Percentiles rank a stretch among this genome's conserved stretches.
Evolutionary conservation across 2,329 filamentous ascomycete genomes (phyloP).

Genomic region (Trichoderma sp.): DNA sequence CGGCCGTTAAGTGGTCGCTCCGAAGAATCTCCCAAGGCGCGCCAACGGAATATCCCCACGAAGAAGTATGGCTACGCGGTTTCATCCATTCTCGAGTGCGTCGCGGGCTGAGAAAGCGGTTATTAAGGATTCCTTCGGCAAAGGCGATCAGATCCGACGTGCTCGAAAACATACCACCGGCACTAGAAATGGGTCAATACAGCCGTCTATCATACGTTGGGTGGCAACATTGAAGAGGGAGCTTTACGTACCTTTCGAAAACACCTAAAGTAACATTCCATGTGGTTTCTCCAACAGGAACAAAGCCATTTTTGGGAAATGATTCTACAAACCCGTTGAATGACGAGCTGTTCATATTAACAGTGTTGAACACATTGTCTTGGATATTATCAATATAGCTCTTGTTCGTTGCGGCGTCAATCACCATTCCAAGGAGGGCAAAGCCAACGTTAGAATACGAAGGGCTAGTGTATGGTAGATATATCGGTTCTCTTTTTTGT

Average conservation of each 20-base stretch:
- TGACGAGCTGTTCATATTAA: slow-evolving; percentile 9
- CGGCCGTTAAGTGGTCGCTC: slow-evolving; percentile 36
- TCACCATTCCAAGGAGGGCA: slow-evolving; percentile 46
- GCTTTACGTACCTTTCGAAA: slow-evolving; percentile 28
- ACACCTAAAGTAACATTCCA: slow-evolving; percentile 41
- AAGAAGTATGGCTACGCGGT: slow-evolving; percentile 41
- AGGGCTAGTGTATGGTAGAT: slow-evolving; percentile 46
- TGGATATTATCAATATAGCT: slow-evolving; percentile 36
- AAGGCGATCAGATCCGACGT: slow-evolving; percentile 46
- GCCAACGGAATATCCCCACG: slow-evolving; percentile 41
- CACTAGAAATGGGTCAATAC: slow-evolving; percentile 29
- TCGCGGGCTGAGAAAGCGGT: slow-evolving; percentile 43
- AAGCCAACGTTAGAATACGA: slow-evolving; percentile 54
- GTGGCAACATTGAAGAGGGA: no score
- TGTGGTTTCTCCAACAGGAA: slow-evolving; percentile 38
- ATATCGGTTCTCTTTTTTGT: slow-evolving; percentile 41
- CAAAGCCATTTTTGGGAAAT: slow-evolving; percentile 36
- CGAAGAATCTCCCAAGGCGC: slow-evolving; percentile 51
- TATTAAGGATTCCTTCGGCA: slow-evolving; percentile 44
- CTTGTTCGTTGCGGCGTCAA: slow-evolving; percentile 48
- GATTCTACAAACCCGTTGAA: slow-evolving; percentile 35
- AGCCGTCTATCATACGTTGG: no score
- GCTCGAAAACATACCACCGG: slow-evolving; percentile 46
- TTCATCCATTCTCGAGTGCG: slow-evolving; percentile 49
- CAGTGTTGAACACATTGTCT: neutral